These are phyloP conservation scores for Beauveria medogensis DNA, from an alignment of 2,329 filamentous ascomycete genomes.

Conservation along the genomic window DNA sequence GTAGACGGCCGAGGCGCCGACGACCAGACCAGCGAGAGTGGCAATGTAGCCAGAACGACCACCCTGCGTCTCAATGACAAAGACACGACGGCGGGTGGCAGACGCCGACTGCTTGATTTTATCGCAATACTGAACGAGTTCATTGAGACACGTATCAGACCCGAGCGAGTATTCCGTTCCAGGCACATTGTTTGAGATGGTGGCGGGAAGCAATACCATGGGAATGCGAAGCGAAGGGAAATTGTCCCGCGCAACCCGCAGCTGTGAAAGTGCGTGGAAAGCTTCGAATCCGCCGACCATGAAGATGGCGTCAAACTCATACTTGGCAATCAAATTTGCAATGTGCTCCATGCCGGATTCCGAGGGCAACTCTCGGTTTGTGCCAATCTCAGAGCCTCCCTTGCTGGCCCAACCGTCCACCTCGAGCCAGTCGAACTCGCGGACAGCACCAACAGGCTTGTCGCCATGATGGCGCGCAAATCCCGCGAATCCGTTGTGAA, in stretches of 20 bases:
- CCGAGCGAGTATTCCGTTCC: slow-evolving; percentile 96
- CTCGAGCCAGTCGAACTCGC: slow-evolving; percentile 84
- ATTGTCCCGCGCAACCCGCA: slow-evolving; percentile 69
- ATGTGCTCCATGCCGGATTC: slow-evolving; percentile 78
- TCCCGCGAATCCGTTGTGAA: slow-evolving; percentile 95
- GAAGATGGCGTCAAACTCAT: slow-evolving; percentile 86
- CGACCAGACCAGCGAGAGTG: slow-evolving; percentile 80
- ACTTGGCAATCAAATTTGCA: slow-evolving; percentile 74
- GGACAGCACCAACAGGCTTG: slow-evolving; percentile 71
- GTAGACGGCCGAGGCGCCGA: slow-evolving; percentile 88
- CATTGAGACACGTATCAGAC: slow-evolving; percentile 93
- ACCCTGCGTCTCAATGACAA: slow-evolving; percentile 96
- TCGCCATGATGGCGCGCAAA: slow-evolving; percentile 86
- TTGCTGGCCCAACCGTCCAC: slow-evolving; percentile 93
- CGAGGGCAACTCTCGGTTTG: slow-evolving; percentile 83
- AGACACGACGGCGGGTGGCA: slow-evolving; percentile 84
- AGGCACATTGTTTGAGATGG: slow-evolving; percentile 96
- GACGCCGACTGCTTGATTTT: slow-evolving; percentile 96
- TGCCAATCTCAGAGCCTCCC: slow-evolving; percentile 95
- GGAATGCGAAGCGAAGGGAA: slow-evolving; percentile 88
- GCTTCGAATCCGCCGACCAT: slow-evolving; percentile 94
- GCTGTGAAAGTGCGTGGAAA: slow-evolving; percentile 82
- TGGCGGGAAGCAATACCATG: slow-evolving; percentile 86
- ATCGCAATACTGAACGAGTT: slow-evolving; percentile 90
- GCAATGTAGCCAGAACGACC: slow-evolving; percentile 91